A percentile compares a stretch with the other conserved stretches of the same genome.
Evolutionary conservation across 192 early-diverging fungal genomes (phyloP).

Genomic region (Coemansia sp.): DNA sequence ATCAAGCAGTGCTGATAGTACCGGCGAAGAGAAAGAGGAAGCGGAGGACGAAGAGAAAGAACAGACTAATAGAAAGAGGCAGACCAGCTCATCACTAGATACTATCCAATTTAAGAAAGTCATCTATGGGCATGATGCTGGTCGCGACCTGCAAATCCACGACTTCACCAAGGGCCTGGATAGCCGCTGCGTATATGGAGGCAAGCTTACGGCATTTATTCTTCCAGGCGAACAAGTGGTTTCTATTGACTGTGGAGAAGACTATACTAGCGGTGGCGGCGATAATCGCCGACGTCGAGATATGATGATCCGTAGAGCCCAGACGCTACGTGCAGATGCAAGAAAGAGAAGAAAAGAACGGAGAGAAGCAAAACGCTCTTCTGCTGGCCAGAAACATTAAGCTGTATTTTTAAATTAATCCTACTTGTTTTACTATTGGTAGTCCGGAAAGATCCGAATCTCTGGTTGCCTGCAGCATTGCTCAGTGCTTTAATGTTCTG

Average conservation of each 20-base stretch:
- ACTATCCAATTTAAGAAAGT: slow-evolving; percentile 44
- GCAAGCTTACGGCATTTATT: slow-evolving; percentile 60
- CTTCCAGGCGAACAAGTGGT: slow-evolving; percentile 37
- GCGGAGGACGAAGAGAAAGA: no score
- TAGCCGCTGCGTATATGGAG: slow-evolving; percentile 68
- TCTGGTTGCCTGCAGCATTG: slow-evolving; percentile 70
- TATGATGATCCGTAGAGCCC: neutral
- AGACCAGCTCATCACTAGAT: slow-evolving; percentile 1
- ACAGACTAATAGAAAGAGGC: neutral
- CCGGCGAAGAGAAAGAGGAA: no score
- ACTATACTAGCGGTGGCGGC: neutral
- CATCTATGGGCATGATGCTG: slow-evolving; percentile 71
- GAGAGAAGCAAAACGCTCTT: neutral
- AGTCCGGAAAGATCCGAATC: slow-evolving; percentile 62
- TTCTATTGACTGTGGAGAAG: slow-evolving; percentile 23
- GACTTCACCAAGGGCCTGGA: slow-evolving; percentile 63
- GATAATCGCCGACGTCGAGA: no score
- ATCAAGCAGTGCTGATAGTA: no score
- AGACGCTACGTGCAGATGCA: neutral
- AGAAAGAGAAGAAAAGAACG: slow-evolving; percentile 3
- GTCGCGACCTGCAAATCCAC: slow-evolving; percentile 57
- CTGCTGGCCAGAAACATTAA: neutral
- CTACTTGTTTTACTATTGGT: neutral
- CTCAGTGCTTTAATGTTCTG: slow-evolving; percentile 56
- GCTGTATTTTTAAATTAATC: neutral